Evolutionary conservation across 257 asterid genomes (phyloP).

Genomic region (Salvia miltiorrhiza): DNA sequence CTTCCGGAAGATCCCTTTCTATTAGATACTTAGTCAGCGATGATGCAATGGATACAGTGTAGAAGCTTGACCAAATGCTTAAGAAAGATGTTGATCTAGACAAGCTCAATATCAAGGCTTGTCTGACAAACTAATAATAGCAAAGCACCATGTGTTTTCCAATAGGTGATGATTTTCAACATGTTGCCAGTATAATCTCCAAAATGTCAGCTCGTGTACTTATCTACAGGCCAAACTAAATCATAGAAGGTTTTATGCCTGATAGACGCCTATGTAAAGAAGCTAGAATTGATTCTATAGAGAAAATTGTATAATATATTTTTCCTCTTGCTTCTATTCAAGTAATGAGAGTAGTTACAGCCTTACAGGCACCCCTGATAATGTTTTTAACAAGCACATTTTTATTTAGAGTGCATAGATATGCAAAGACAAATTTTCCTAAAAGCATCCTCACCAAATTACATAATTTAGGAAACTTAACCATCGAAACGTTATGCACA

Average conservation of each 20-base stretch:
- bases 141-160: slow-evolving; percentile 22
- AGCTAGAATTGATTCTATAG: not conserved
- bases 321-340: not conserved
- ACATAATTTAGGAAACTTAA: not conserved
- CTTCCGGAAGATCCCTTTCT: slow-evolving; percentile 22
- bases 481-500: not conserved
- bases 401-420: not conserved
- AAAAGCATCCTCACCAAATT: not conserved
- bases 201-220: slow-evolving; percentile 29
- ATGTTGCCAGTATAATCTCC: slow-evolving; percentile 20
- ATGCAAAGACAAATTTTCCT: not conserved
- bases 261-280: slow-evolving; percentile 20
- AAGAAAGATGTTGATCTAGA: slow-evolving; percentile 6
- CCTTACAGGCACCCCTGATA: not conserved
- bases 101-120: slow-evolving; percentile 27
- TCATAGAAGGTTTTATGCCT: slow-evolving; percentile 35
- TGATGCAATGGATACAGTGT: slow-evolving; percentile 3
- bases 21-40: slow-evolving; percentile 10
- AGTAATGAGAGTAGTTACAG: not conserved
- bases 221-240: slow-evolving; percentile 22
- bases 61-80: not conserved
- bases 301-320: not conserved
- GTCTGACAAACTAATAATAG: slow-evolving; percentile 21
- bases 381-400: not conserved
- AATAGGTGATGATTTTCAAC: not conserved